phyloP scores from a whole-genome alignment of 345 rosid genomes.

The Xanthoceras sorbifolium region DNA sequence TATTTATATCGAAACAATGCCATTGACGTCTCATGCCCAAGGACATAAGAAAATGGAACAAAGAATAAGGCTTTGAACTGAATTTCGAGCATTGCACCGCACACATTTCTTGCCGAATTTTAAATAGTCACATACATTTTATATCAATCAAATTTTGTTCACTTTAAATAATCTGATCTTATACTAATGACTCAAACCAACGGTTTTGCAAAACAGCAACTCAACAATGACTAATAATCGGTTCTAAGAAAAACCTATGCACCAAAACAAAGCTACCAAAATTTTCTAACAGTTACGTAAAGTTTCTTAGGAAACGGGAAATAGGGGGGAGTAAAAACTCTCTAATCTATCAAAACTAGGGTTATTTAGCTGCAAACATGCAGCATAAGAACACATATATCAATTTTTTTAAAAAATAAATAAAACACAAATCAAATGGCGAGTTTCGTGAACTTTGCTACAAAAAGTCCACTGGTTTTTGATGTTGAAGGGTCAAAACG shows the following conservation, averaged over 20 bases:
- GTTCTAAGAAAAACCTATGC: not conserved
- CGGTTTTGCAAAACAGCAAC: too few species aligned
- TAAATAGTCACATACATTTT: too few species aligned
- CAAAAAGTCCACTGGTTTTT: slow-evolving; percentile 90
- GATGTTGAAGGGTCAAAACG: slow-evolving; percentile 87
- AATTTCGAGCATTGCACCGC: too few species aligned
- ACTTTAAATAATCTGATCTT: too few species aligned
- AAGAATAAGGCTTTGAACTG: too few species aligned
- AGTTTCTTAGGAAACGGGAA: too few species aligned
- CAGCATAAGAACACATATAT: not conserved
- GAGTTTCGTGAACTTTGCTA: slow-evolving; percentile 70
- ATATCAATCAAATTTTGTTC: too few species aligned
- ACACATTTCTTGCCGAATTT: too few species aligned
- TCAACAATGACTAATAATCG: too few species aligned
- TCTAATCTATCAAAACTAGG: not conserved
- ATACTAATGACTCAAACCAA: too few species aligned
- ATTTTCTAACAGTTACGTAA: not conserved
- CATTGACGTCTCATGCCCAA: not conserved
- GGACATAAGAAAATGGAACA: too few species aligned
- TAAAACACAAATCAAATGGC: slow-evolving; percentile 11
- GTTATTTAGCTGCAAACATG: not conserved
- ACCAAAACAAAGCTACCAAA: not conserved
- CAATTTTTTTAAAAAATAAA: not conserved
- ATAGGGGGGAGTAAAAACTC: not conserved
- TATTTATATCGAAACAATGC: not conserved